Base-by-base conservation (phyloP, 2,329 filamentous ascomycete genomes). In the Ascomycota sp. region DNA sequence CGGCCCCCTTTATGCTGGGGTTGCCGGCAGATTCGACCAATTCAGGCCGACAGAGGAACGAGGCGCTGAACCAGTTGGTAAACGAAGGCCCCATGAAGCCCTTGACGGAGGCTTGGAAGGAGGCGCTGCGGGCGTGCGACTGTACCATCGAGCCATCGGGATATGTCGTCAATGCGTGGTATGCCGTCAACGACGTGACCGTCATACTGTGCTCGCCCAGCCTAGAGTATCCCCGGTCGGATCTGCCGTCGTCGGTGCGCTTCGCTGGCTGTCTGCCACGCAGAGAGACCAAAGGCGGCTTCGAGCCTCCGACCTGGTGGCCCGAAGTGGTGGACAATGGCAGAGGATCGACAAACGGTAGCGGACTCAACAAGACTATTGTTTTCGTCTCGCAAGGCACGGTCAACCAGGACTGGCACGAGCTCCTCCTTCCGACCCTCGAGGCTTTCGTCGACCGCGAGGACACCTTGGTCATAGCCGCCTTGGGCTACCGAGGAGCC, bases 331-430 rank as follows among this genome's bases (percentile, higher is more conserved):
- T 30, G 7, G 26, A 13, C 6, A 12, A 28, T 3, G n/a, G 5
- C 49, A 12, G 16, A 61, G 27, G 31, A 32, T 44, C 41, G 1
- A 39, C 51, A 27, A 8, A 25, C 10, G 26, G 26, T n/a, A n/a
- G n/a, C n/a, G 26, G 26, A 27, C 7, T 25, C 24, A 13, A 58
- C 55, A 36, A 55, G 53, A 33, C n/a, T n/a, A 39, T 67, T 21
- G 45, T 67, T 6, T 49, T 55, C 13, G 59, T 66, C 6, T 52
- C 55, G 1, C 62, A 66, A 40, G 62, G 63, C 5, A 67, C 62
- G 3, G 40, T 61, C 3, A 52, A 50, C 7, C 40, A 42, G 13
- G 44, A 57, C 13, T 55, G 55, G 36, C 40, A 41, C 7, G 47
- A 63, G 25, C 51, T 68, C 3, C 41, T 66, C 10, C 39, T 60